Evolutionary conservation across 2,329 filamentous ascomycete genomes (phyloP).

Genomic region (Beauveria rudraprayagi): DNA sequence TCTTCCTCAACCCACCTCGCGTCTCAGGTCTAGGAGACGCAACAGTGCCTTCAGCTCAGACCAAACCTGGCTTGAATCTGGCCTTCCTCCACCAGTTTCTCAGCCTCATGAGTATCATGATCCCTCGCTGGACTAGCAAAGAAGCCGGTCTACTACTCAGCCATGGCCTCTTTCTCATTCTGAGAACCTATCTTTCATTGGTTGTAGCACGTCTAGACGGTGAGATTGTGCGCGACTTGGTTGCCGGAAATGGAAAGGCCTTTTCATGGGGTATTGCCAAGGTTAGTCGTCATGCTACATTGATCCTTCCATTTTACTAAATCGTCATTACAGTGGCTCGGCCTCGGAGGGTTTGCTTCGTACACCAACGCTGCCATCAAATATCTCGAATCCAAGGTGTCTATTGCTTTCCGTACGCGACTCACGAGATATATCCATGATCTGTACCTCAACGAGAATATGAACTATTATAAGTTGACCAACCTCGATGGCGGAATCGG

Average conservation of each 20-base stretch:
- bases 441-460: conserved; percentile 85
- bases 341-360: conserved; percentile 83
- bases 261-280: conserved; percentile 87
- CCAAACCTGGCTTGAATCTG: conserved; percentile 88
- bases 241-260: conserved; percentile 83
- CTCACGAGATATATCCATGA: conserved; percentile 96
- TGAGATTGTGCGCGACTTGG: conserved; percentile 90
- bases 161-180: conserved; percentile 81
- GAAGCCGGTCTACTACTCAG: conserved; percentile 85
- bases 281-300: conserved; percentile 28
- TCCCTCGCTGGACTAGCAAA: conserved; percentile 90
- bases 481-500: conserved; percentile 91
- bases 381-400: conserved; percentile 94
- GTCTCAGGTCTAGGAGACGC: conserved; percentile 70
- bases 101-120: conserved; percentile 94
- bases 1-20: conserved; percentile 86
- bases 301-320: background rate
- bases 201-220: conserved; percentile 90
- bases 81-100: conserved; percentile 96
- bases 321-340: conserved; percentile 59
- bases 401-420: conserved; percentile 92
- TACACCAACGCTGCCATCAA: conserved; percentile 99
- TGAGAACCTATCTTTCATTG: conserved; percentile 88
- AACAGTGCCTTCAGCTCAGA: conserved; percentile 75
- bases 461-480: conserved; percentile 92